Percentiles rank a stretch among this genome's conserved stretches.
phyloP scores from a whole-genome alignment of 1,284 basidiomycete species.

The Trametes hirsuta region DNA sequence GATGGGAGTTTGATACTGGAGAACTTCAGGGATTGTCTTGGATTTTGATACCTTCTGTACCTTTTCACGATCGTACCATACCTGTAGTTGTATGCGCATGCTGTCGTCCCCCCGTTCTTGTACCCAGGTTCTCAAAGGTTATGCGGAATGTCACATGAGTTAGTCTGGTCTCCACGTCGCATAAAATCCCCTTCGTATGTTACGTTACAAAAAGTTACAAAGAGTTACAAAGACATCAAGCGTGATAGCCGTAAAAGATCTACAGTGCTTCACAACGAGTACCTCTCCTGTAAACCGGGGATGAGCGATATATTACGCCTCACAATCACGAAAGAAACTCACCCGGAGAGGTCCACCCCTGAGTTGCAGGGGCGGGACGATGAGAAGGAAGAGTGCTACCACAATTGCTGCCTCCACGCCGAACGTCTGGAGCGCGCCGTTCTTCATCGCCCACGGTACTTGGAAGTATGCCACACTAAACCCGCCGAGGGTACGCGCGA shows the following conservation, averaged over 20 bases:
- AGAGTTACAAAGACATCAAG: neutral
- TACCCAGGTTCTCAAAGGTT: too few relatives aligned
- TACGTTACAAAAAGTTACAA: neutral
- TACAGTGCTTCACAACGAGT: constrained; percentile 5
- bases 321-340: constrained; percentile 19
- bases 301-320: neutral
- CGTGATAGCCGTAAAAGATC: neutral
- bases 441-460: constrained; percentile 56
- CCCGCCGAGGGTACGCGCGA: constrained; percentile 59
- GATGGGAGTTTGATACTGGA: constrained; percentile 12
- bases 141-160: too few relatives aligned
- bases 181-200: too few relatives aligned
- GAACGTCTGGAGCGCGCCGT: constrained; percentile 60
- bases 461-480: constrained; percentile 70
- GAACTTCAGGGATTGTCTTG: neutral
- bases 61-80: neutral
- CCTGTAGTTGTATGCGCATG: neutral
- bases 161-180: too few relatives aligned
- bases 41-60: neutral
- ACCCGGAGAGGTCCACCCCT: constrained; percentile 51
- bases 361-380: constrained; percentile 54
- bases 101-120: too few relatives aligned
- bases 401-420: constrained; percentile 64
- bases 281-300: constrained; percentile 10
- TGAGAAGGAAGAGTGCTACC: constrained; percentile 51